Conservation (phyloP, 169 alveolate genomes). For the Plasmodium coatneyi region DNA sequence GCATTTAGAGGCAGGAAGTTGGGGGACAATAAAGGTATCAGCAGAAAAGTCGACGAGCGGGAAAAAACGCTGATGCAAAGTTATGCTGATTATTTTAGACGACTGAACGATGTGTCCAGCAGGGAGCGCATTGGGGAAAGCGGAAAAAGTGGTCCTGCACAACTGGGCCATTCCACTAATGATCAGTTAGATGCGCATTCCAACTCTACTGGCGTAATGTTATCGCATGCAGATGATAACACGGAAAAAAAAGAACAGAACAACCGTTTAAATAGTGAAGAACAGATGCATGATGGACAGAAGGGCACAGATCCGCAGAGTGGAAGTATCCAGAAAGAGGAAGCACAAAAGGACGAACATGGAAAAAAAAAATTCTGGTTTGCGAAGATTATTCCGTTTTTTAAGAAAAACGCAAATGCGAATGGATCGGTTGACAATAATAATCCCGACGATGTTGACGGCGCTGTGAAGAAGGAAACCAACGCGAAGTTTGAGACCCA, state of each 20-base stretch:
- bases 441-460: not conserved
- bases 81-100: conserved; percentile 35
- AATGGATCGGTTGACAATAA: not conserved
- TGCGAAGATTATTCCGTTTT: conserved; percentile 2
- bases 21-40: not conserved
- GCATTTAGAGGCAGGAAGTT: not conserved
- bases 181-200: not conserved
- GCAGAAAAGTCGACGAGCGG: not conserved
- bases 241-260: not conserved
- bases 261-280: not conserved
- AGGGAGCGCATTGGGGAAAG: not conserved
- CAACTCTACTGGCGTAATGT: not conserved
- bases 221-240: not conserved
- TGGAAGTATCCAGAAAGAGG: not conserved
- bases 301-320: not conserved
- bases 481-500: not conserved
- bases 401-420: not conserved
- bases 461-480: not conserved
- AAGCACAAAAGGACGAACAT: not conserved
- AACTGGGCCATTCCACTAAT: not conserved
- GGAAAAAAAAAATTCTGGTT: not conserved
- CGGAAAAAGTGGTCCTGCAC: not conserved
- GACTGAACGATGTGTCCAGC: conserved; percentile 3
- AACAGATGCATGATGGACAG: not conserved
- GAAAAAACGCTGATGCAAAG: conserved; percentile 8